Base-by-base conservation (phyloP, 2,329 filamentous ascomycete genomes). In the Alternaria metachromatica region DNA sequence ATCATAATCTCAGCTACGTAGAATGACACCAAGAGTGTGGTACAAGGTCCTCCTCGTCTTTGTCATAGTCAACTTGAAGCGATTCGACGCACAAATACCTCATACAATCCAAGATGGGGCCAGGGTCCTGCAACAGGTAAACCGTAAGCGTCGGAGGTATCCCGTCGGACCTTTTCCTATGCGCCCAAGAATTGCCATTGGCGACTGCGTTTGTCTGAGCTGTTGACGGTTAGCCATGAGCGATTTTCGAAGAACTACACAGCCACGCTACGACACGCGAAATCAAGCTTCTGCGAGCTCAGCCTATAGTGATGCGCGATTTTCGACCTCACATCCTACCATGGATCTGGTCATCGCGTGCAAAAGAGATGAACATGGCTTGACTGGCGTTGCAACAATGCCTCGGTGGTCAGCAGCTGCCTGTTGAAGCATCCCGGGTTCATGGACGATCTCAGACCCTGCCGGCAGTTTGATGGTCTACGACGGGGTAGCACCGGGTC, bases 61-160 rank as follows among this genome's bases (percentile, higher is more conserved):
- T 58, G 55, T 57, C 62, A 33, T 50, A 54, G 58, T 55, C 26
- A 50, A 55, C 20, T 18, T 57, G 41, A 61, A 60, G 51, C 64
- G 66, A 72, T 71, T 72, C 60, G 70, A 67, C 61, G 55, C 62
- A 68, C 64, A 74, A 74, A 73, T 74, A 63, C 63, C 72, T 72
- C 72, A 74, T 62, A 56, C 46, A 51, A 41, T 41, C 45, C 45
- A 48, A 26, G 15, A 49, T 44, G 21, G n/a, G 64, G 62, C 45
- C 62, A 65, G 60, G 53, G 21, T 59, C 37, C 51, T 59, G 58
- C 58, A 51, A 30, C 60, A 59, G 58, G 63, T 51, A 61, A 65
- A 64, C 65, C 50, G 18, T 55, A 30, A 48, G 61, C 67, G 43
- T 48, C 55, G 61, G 56, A 62, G 63, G 62, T 20, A 61, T 62